Conservation (phyloP, 2,329 filamentous ascomycete genomes). For the Bipolaris cookei region DNA sequence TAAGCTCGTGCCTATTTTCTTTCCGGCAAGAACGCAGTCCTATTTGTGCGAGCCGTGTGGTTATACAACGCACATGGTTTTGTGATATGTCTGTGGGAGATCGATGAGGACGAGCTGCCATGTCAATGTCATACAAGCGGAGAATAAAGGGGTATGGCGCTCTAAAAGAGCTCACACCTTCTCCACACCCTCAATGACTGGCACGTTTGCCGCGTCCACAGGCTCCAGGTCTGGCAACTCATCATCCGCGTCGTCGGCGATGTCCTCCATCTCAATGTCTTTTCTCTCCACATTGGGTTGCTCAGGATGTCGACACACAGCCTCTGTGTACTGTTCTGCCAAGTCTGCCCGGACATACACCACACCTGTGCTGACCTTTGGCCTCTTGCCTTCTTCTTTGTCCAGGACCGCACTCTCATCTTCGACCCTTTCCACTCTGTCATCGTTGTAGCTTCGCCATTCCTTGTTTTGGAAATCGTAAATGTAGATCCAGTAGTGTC, state of each 20-base stretch:
- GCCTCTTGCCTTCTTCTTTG: slow-evolving; percentile 64
- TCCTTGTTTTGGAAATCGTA: slow-evolving; percentile 80
- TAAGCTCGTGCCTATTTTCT: not conserved
- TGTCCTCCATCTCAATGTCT: slow-evolving; percentile 26
- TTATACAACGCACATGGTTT: not conserved
- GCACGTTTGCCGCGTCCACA: slow-evolving; percentile 16
- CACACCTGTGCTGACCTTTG: slow-evolving; percentile 63
- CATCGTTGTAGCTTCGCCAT: slow-evolving; percentile 96
- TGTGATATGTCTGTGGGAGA: not conserved
- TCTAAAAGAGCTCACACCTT: slow-evolving; percentile 30
- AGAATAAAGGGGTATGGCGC: not conserved
- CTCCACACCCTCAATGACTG: slow-evolving; percentile 39
- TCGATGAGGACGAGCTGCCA: not conserved
- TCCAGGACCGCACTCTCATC: slow-evolving; percentile 72
- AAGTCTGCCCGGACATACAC: slow-evolving; percentile 78
- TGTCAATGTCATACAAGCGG: slow-evolving; percentile 1
- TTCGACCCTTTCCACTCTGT: slow-evolving; percentile 73
- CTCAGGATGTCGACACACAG: slow-evolving; percentile 49
- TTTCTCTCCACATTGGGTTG: slow-evolving; percentile 5
- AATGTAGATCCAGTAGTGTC: slow-evolving; percentile 98
- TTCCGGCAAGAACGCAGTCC: not conserved
- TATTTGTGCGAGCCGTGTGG: not conserved
- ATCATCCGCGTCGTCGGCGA: slow-evolving; percentile 21
- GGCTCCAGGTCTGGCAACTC: slow-evolving; percentile 14
- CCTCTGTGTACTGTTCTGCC: slow-evolving; percentile 65